Evolutionary conservation across 2,329 filamentous ascomycete species (phyloP).

Genomic region (Penicillium decumbens): DNA sequence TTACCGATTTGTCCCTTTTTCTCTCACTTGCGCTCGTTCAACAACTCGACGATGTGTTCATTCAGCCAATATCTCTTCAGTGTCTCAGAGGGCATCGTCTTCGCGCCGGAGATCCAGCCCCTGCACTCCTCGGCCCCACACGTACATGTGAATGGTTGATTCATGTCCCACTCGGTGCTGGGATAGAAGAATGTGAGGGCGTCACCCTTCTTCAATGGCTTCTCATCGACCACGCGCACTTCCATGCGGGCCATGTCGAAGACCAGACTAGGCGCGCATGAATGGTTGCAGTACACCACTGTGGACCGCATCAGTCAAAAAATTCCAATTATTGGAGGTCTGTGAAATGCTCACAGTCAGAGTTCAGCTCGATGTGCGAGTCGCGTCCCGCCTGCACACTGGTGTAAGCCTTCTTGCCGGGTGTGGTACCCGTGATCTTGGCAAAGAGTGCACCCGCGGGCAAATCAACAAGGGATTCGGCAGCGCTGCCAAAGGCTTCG

Average conservation of each 20-base stretch:
- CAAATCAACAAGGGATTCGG: constrained; percentile 48
- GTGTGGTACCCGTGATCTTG: constrained; percentile 45
- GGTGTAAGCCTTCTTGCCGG: constrained; percentile 46
- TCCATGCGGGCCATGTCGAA: constrained; percentile 50
- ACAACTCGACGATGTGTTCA: constrained; percentile 36
- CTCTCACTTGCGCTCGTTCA: constrained; percentile 22
- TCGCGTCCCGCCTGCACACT: constrained; percentile 49
- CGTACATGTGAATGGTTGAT: constrained; percentile 44
- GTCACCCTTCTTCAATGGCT: constrained; percentile 40
- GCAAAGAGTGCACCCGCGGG: constrained; percentile 49
- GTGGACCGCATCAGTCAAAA: not conserved
- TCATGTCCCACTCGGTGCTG: constrained; percentile 49
- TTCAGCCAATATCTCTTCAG: constrained; percentile 43
- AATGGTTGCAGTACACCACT: constrained; percentile 55
- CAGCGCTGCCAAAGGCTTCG: constrained; percentile 36
- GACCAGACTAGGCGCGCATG: constrained; percentile 49
- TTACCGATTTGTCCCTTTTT: not conserved
- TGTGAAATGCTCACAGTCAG: constrained; percentile 33
- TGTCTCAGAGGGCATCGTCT: constrained; percentile 30
- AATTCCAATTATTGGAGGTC: not conserved
- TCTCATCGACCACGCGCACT: constrained; percentile 37
- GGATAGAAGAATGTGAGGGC: constrained; percentile 49
- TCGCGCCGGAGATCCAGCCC: constrained; percentile 40
- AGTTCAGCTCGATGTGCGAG: constrained; percentile 54
- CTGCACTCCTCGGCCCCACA: constrained; percentile 41